Evolutionary conservation across 139 green algal species (phyloP), one percentile per base, ranked within the genome.

Genomic region (Closterium sp.): DNA sequence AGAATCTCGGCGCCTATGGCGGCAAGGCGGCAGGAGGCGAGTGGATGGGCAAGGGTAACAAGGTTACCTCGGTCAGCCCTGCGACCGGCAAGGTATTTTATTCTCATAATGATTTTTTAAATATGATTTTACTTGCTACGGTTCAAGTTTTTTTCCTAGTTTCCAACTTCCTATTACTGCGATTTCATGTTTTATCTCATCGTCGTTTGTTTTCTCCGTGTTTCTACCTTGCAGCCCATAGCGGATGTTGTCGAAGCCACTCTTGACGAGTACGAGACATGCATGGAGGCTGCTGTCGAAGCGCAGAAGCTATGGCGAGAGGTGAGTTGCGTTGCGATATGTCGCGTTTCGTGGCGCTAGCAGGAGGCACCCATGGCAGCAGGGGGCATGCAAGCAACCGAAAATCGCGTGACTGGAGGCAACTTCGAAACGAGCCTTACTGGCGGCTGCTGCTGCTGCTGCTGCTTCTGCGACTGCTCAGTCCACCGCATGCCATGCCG

Each of bases 11-110:
- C 83, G 90, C 66, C 19, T 92, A 84, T 66, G 90, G 33, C 55
- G 90, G 90, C 31, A 32, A 33, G 28, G 38, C 30, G 23, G 84
- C n/a, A 84, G 90, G 90, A 1, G 90, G 90, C 38, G 33, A n/a
- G 5, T 92, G 90, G 90, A 28, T 30, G 28, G 90, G 55, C 64
- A 33, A 25, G 21, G 90, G 90, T 6, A 32, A 87, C 91, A 34
- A 81, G 25, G 28, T 93, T 34, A 91, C 86, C 35, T 91, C 90
- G 30, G 16, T 38, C 90, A 91, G 35, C 86, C 90, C 90, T 32
- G 35, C 87, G 32, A 91, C 28, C n/a, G 31, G 66, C 33, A 28
- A 88, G 85, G 90, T 92, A 55, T 31, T 16, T 91, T 19, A 33
- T 30, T 32, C 16, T n/a, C n/a, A 33, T 21, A 34, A n/a, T n/a